phyloP scores from a whole-genome alignment of 2,329 filamentous ascomycete genomes.

The Remersonia thermophila region DNA sequence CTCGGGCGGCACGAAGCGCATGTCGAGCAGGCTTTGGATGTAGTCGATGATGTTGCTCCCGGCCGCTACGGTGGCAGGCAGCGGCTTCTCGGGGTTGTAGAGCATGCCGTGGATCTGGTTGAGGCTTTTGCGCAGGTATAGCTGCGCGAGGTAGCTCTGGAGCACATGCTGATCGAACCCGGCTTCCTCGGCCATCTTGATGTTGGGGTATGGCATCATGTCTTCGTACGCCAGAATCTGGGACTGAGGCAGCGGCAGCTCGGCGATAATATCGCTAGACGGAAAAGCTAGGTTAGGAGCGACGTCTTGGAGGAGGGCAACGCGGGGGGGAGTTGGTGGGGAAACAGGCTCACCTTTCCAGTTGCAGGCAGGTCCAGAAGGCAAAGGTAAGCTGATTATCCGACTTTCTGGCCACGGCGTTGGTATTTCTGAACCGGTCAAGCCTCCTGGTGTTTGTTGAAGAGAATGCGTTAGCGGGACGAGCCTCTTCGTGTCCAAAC shows the following conservation, averaged over 20 bases:
- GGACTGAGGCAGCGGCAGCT: slow-evolving; percentile 55
- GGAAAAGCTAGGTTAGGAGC: too few species aligned
- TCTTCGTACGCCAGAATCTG: slow-evolving; percentile 49
- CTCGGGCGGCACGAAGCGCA: slow-evolving; percentile 34
- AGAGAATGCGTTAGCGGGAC: too few species aligned
- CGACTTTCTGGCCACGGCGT: slow-evolving; percentile 27
- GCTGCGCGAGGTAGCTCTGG: slow-evolving; percentile 49
- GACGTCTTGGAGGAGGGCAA: too few species aligned
- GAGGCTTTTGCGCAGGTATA: slow-evolving; percentile 51
- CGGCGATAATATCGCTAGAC: slow-evolving; percentile 74
- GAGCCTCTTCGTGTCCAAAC: too few species aligned
- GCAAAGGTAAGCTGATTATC: slow-evolving; percentile 61
- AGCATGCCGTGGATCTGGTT: slow-evolving; percentile 50
- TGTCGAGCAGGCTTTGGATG: slow-evolving; percentile 21
- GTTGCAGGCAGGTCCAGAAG: slow-evolving; percentile 87
- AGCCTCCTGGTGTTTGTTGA: too few species aligned
- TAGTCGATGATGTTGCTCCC: slow-evolving; percentile 31
- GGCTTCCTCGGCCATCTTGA: slow-evolving; percentile 29
- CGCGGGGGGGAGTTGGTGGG: too few species aligned
- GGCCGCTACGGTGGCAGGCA: slow-evolving; percentile 17
- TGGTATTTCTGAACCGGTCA: slow-evolving; percentile 32
- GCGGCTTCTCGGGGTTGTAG: slow-evolving; percentile 33
- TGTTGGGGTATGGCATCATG: slow-evolving; percentile 55
- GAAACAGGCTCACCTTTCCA: slow-evolving; percentile 58
- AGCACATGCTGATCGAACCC: slow-evolving; percentile 37